phyloP scores from a whole-genome alignment of 768 basidiomycete genomes.

The Amanita thiersii region DNA sequence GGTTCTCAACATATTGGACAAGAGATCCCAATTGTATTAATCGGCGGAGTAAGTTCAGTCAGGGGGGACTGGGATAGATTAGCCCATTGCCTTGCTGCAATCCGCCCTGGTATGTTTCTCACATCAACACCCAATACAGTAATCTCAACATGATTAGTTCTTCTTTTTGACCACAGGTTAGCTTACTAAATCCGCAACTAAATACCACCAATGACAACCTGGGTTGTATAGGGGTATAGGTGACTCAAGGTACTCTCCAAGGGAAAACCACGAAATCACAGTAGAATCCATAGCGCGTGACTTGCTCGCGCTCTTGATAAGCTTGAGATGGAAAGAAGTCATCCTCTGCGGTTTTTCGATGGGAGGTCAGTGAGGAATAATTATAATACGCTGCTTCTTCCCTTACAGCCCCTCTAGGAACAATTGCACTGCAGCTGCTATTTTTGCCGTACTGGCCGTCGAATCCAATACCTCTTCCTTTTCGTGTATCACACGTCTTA shows the following conservation, averaged over 20 bases:
- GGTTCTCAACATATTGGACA: slow-evolving; percentile 26
- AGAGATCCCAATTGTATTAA: slow-evolving; percentile 28
- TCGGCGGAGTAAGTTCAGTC: slow-evolving; percentile 32
- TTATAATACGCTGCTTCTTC: background rate
- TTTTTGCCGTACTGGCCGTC: slow-evolving; percentile 30
- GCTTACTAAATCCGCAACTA: background rate
- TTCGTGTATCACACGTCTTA: slow-evolving; percentile 31
- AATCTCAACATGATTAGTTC: slow-evolving; percentile 20
- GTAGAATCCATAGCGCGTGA: slow-evolving; percentile 40
- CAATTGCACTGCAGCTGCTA: slow-evolving; percentile 34
- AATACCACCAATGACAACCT: background rate
- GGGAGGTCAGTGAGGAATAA: slow-evolving; percentile 36
- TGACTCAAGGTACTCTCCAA: slow-evolving; percentile 25
- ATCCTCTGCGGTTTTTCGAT: slow-evolving; percentile 42
- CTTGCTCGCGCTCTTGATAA: slow-evolving; percentile 27
- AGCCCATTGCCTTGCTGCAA: slow-evolving; percentile 21
- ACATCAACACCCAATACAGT: background rate
- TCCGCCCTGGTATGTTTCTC: slow-evolving; percentile 27
- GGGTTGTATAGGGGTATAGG: slow-evolving; percentile 32
- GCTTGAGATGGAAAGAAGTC: slow-evolving; percentile 32
- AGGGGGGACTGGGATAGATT: slow-evolving; percentile 33
- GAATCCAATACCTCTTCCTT: slow-evolving; percentile 26
- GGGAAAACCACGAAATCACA: slow-evolving; percentile 27
- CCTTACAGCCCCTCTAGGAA: slow-evolving; percentile 18
- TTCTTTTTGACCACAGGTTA: slow-evolving; percentile 30